Evolutionary conservation across 2,329 filamentous ascomycete genomes (phyloP).

Genomic region (Colletotrichum chlorophyti): DNA sequence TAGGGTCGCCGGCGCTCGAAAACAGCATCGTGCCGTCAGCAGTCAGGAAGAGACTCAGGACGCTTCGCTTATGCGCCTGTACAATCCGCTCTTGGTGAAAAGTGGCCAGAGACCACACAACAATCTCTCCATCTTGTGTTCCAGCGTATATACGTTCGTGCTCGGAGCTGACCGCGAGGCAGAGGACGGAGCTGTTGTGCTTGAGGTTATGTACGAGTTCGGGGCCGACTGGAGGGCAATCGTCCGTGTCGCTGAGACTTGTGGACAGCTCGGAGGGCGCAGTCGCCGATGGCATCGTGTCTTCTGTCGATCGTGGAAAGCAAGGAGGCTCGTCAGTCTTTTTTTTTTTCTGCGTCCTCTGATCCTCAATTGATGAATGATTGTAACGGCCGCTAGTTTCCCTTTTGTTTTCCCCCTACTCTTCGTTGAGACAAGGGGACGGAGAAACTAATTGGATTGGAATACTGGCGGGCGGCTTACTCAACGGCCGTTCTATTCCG

Average conservation of each 20-base stretch:
- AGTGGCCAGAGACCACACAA: constrained; percentile 88
- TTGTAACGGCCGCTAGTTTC: too few relatives aligned
- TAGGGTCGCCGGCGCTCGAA: constrained; percentile 90
- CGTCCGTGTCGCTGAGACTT: constrained; percentile 31
- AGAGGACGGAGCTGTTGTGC: constrained; percentile 81
- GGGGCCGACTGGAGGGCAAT: constrained; percentile 49
- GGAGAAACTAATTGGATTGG: too few relatives aligned
- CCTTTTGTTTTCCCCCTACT: too few relatives aligned
- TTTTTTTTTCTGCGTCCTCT: too few relatives aligned
- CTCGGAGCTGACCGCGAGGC: constrained; percentile 79
- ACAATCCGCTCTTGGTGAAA: constrained; percentile 82
- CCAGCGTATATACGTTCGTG: constrained; percentile 87
- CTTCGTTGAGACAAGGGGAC: too few relatives aligned
- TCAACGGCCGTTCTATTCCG: too few relatives aligned
- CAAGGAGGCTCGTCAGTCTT: constrained; percentile 3
- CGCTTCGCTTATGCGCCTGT: constrained; percentile 89
- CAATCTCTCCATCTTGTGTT: constrained; percentile 90
- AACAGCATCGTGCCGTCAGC: constrained; percentile 79
- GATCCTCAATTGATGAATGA: too few relatives aligned
- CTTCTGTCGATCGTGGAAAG: constrained; percentile 9
- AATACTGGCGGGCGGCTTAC: too few relatives aligned
- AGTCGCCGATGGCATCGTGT: constrained; percentile 27
- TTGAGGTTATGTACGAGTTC: constrained; percentile 76
- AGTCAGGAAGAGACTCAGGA: constrained; percentile 84
- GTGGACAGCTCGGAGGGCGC: constrained; percentile 29